Base-by-base conservation (phyloP, 2,329 filamentous ascomycete genomes). In the Diatrype stigma region DNA sequence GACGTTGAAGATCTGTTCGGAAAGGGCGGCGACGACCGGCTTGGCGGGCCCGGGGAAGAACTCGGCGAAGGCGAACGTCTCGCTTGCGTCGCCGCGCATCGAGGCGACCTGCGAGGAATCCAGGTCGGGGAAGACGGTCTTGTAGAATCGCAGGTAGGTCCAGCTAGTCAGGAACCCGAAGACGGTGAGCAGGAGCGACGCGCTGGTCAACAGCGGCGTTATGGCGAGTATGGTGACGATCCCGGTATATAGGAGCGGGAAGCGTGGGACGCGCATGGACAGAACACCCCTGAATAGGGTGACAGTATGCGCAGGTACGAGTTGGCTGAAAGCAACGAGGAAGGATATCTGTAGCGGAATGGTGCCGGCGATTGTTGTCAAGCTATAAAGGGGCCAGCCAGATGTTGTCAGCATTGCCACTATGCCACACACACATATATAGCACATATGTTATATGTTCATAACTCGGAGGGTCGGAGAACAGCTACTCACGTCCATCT, bases 71-170 rank as follows among this genome's bases (percentile, higher is more conserved):
- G 92, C 88, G 67, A 99, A 99, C 0, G 92, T 96, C 70, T 99
- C 94, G 69, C 89, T 95, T 34, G 94, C 90, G 68, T 99, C 94
- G 56, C 94, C 94, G 57, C 86, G 88, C 60, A 96, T 82, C 8
- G 80, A 75, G 5, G 77, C 66, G 2, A 79, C 70, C 62, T 87
- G 83, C 10, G 79, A 78, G 12, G 79, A 73, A 61, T 86, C 84
- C 55, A 87, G 80, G 61, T 87, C 84, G 50, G 84, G 83, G 63
- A 86, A 86, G 52, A 86, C 81, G 50, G 78, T 73, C 73, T 96
- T 96, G 77, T 90, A 96, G 77, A 97, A 99, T 59, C 94, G 90
- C 17, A 99, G 84, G 70, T 97, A 97, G 42, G 89, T 90, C 93
- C 93, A 99, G 68, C 90, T 91, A 11, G 86, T 86, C 54, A 96